Conservation (phyloP, 2,329 filamentous ascomycete genomes). For the Canariomyces notabilis region DNA sequence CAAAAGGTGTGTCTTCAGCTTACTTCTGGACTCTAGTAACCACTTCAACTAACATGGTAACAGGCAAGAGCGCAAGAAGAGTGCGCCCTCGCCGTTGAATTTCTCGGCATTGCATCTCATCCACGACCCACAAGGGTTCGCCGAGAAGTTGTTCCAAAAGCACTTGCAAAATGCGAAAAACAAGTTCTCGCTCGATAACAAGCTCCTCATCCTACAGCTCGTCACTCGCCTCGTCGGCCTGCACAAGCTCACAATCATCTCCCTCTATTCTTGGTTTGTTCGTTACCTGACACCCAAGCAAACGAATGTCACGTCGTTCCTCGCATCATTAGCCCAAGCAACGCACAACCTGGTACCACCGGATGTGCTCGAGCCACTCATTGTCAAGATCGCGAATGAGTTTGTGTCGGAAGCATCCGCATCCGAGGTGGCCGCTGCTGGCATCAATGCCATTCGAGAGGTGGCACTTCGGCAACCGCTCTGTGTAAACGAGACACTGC, state of each 20-base stretch:
- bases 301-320: conserved; percentile 89
- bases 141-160: conserved; percentile 82
- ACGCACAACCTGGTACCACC: conserved; percentile 89
- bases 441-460: conserved; percentile 90
- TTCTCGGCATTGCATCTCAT: conserved; percentile 93
- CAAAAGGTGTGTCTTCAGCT: conserved; percentile 46
- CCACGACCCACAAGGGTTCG: conserved; percentile 90
- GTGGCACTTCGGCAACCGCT: conserved; percentile 88
- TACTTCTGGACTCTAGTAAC: too few species aligned
- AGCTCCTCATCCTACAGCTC: conserved; percentile 82
- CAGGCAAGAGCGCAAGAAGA: conserved; percentile 80
- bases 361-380: conserved; percentile 81
- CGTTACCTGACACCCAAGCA: conserved; percentile 82
- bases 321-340: conserved; percentile 87
- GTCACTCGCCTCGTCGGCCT: conserved; percentile 87
- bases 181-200: conserved; percentile 82
- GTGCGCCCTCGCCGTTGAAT: conserved; percentile 80
- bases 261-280: conserved; percentile 93
- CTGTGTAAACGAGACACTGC: conserved; percentile 92
- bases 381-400: conserved; percentile 96
- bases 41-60: conserved; percentile 1
- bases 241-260: conserved; percentile 84
- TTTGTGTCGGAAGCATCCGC: conserved; percentile 95
- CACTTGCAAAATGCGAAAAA: conserved; percentile 84
- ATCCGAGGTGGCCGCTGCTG: conserved; percentile 83